These are phyloP conservation scores for Rhodotorula babjevae DNA, from an alignment of 768 basidiomycete genomes.

Conservation along the genomic window DNA sequence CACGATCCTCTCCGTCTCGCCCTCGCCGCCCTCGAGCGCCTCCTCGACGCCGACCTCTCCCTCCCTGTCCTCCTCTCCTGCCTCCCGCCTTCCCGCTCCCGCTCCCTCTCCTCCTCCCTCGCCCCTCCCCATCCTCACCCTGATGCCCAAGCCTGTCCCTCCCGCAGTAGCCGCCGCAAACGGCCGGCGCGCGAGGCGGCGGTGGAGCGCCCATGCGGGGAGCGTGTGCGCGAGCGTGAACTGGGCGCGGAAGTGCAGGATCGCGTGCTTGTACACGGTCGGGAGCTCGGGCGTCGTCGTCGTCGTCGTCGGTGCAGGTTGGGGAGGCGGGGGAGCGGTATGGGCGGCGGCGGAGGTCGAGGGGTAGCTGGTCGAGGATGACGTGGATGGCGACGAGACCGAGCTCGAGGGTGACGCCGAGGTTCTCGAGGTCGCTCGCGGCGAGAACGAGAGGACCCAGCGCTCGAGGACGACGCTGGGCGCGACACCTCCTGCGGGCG, in stretches of 20 bases:
- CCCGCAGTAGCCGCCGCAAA: neutral
- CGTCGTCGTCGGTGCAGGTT: neutral
- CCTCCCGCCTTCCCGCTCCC: neutral
- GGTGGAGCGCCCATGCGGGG: conserved; percentile 28
- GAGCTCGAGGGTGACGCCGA: too few relatives aligned
- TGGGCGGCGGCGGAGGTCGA: too few relatives aligned
- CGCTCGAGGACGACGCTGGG: conserved; percentile 31
- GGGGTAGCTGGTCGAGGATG: too few relatives aligned
- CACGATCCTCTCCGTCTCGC: conserved; percentile 13
- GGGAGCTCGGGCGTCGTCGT: conserved; percentile 24
- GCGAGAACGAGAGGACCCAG: conserved; percentile 23
- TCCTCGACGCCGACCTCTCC: neutral
- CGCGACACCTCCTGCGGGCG: neutral
- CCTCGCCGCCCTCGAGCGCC: neutral
- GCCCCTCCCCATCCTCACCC: neutral
- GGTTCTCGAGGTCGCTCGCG: neutral
- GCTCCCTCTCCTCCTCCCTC: neutral
- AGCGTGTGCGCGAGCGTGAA: conserved; percentile 36
- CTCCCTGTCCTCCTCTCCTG: neutral
- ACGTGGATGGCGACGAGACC: too few relatives aligned
- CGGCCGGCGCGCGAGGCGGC: conserved; percentile 7
- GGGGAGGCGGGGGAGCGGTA: too few relatives aligned
- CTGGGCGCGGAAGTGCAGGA: conserved; percentile 39
- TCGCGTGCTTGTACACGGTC: conserved; percentile 41
- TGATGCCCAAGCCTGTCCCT: conserved; percentile 6